A percentile compares a stretch with the other conserved stretches of the same genome.
These are phyloP conservation scores for Clarireedia hainanense DNA, from an alignment of 2,329 filamentous ascomycete genomes.

Conservation along the genomic window DNA sequence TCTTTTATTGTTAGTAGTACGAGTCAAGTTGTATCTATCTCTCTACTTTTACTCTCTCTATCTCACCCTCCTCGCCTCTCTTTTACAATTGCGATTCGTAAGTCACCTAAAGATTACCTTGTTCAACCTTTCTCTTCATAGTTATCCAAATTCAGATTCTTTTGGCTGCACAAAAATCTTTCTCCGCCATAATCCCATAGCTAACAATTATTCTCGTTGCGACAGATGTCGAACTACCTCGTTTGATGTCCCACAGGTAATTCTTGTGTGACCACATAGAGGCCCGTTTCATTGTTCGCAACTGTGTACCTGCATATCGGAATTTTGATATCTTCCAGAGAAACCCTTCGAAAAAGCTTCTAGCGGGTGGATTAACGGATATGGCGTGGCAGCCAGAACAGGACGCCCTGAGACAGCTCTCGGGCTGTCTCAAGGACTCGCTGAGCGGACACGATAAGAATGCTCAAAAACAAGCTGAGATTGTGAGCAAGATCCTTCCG, in stretches of 20 bases:
- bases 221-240: constrained; percentile 23
- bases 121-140: not conserved
- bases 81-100: constrained; percentile 4
- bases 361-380: constrained; percentile 18
- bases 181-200: not conserved
- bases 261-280: constrained; percentile 25
- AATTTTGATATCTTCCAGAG: constrained; percentile 15
- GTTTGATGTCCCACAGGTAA: constrained; percentile 27
- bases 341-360: constrained; percentile 14
- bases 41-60: not conserved
- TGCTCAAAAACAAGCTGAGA: constrained; percentile 82
- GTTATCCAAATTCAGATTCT: not conserved
- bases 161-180: not conserved
- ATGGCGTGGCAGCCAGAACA: constrained; percentile 93
- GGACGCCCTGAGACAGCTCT: constrained; percentile 82
- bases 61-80: not conserved
- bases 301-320: constrained; percentile 27
- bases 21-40: not conserved
- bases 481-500: constrained; percentile 47
- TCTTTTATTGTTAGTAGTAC: constrained; percentile 3
- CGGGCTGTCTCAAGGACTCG: constrained; percentile 83
- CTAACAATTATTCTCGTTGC: constrained; percentile 13
- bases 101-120: not conserved
- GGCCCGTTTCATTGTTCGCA: constrained; percentile 14
- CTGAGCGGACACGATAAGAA: constrained; percentile 73